Base-by-base conservation (phyloP, 2,329 filamentous ascomycete genomes). In the Chaetomium strumarium region DNA sequence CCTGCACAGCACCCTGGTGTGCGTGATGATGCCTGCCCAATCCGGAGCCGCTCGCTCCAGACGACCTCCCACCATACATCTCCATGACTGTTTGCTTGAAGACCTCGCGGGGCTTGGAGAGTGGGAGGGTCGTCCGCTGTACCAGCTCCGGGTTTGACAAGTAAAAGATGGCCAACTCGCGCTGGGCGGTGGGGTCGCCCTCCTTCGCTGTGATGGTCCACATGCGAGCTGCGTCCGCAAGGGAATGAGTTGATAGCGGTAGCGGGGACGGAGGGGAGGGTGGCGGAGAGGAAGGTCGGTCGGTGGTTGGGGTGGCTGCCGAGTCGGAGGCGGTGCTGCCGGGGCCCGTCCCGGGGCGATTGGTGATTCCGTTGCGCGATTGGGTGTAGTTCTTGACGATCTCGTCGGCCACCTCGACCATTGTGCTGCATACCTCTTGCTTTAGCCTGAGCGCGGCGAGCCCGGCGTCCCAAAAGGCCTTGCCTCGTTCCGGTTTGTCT, bases 191-290 rank as follows among this genome's bases (percentile, higher is more conserved):
- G 0, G 90, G 79, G 55, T 91, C 83, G 37, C 92, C 91, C 70
- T 99, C 93, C 67, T 91, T 93, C 14, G 93, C 93, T 1, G 91
- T 92, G 65, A 96, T 93, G 57, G 89, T 86, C 77, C 89, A 90
- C 84, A 97, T 93, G 60, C 80, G 83, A 2, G 88, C 91, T 0
- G 90, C 92, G 66, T 96, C 90, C 40, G 83, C 77, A 65, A 93
- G 81, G 52, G 79, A 83, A 68, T 89, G 85, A 43, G 83, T 79
- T 3, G 81, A 72, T 0, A 77, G 71, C 11, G 73, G 70, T 12
- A 76, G 68, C 5, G 74, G 74, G 8, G 72, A 73, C 33, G 70
- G 70, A 2, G 71, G 71, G 13, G 67, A 60, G 11, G 68, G 68
- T 10, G 67, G 64, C 3, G 67, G 49, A 37, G 34, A n/a, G 7